Base-by-base conservation (phyloP, 176 grass and related monocot species). In the Zoysia japonica region DNA sequence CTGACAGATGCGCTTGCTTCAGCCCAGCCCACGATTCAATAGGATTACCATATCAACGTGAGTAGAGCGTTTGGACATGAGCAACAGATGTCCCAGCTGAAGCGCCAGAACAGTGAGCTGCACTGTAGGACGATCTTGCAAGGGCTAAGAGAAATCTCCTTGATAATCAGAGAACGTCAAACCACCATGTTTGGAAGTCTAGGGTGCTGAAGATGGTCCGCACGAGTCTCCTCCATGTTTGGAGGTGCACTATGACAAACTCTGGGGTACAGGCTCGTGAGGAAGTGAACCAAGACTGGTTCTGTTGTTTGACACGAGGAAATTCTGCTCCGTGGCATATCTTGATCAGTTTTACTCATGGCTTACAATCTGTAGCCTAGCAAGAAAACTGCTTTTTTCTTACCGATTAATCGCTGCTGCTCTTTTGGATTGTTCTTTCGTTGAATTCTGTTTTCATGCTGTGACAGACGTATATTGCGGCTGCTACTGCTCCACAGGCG, bases 381-480 rank as follows among this genome's bases (percentile, higher is more conserved):
- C 55, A 64, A 83, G 54, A 70, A 15, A 70, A 45, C 16, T 50
- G 43, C 45, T 62, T 62, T 62, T 64, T 70, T 70, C 7, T 63
- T 63, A 14, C 12, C 17, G 12, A 42, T 65, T 28, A 72, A 54
- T 63, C 10, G 4, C 38, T 62, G 51, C 36, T 14, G 55, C 55
- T 57, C 55, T 51, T 80, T 72, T 41, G 37, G 46, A 5, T 50
- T 70, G 47, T 65, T n/a, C 49, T 74, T 88, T 47, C 17, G 10
- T 59, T 84, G 37, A 37, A 68, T 20, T 62, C 70, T 7, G 64
- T 85, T 70, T 14, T 78, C 39, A 46, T 79, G 51, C 77, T 69
- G 38, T 75, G 36, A 74, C 82, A 98, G 95, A 87, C 92, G 61
- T 94, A 90, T 68, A 90, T 98, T 47, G 92, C 88, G 4, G 95